Evolutionary conservation across 2,329 filamentous ascomycete species (phyloP), one percentile per base, ranked within the genome.

Genomic region (Aspergillus sp.): DNA sequence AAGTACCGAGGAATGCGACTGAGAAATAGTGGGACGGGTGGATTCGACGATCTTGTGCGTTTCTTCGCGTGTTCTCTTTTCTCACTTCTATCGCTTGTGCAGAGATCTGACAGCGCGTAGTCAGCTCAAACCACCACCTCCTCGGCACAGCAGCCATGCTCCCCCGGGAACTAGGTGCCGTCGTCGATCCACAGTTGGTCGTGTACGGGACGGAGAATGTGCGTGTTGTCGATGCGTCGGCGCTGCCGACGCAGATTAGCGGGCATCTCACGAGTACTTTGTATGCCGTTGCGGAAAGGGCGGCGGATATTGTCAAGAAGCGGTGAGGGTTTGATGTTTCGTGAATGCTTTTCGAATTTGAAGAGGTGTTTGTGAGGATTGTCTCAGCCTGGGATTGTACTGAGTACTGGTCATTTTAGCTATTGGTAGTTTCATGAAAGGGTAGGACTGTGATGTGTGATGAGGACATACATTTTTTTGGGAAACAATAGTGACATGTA

Each of bases 271-370:
- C 43, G 13, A 66, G 64, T 46, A 66, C 57, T 19, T 31, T 66
- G 1, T 66, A 66, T 50, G 64, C 62, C 7, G 45, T 66, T 3
- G 60, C 62, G 15, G 64, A 66, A n/a, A 57, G 43, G 55, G 64
- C 60, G 11, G 49, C 60, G 13, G 63, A 63, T 63, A 0, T 63
- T 2, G 62, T 63, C 13, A 62, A 58, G 56, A 43, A 15, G 15
- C 8, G 34, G 34, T 41, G 34, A 11, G 34, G 34, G 15, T 3
- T 38, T 28, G 25, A 28, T 7, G 6, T 7, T 4, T 28, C 4
- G 25, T 7, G 25, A 28, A 28, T 28, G 25, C 6, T 28, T 7
- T 28, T 28, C 6, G 25, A 7, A 4, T 28, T 28, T 28, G 4
- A 7, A 7, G 4, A 28, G 25, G 6, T 28, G 25, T 28, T 28